phyloP scores from a whole-genome alignment of 1,284 basidiomycete species.

The Blastosporella zonata region DNA sequence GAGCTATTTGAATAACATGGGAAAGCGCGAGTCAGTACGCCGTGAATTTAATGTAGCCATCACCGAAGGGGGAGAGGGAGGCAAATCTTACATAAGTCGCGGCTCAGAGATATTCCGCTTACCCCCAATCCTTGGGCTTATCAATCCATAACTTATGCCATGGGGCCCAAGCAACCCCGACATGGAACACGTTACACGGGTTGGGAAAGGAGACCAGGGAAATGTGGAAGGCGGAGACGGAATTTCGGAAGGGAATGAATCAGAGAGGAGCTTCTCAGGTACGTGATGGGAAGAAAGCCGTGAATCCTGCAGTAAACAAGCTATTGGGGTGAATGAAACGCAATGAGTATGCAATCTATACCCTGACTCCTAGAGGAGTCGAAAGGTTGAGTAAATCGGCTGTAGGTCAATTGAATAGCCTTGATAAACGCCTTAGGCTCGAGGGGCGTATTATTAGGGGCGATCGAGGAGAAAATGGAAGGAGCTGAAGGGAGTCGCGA shows the following conservation, averaged over 20 bases:
- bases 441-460: no score
- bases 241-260: not conserved
- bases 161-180: no score
- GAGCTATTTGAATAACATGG: constrained; percentile 19
- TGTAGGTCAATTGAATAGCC: no score
- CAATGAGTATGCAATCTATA: not conserved
- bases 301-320: not conserved
- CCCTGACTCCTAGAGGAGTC: not conserved
- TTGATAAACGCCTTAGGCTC: no score
- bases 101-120: constrained; percentile 9
- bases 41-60: not conserved
- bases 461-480: no score
- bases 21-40: not conserved
- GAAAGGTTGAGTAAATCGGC: constrained; percentile 2
- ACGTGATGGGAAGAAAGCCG: not conserved
- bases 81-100: constrained; percentile 13
- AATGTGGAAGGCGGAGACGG: not conserved
- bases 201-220: not conserved
- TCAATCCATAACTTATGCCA: not conserved
- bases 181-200: no score
- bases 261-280: constrained; percentile 3
- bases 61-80: not conserved
- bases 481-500: no score
- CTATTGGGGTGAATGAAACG: not conserved
- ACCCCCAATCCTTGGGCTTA: not conserved